Base-by-base conservation (phyloP, 805 yeast species). In the Suhomyces xylopsoci region DNA sequence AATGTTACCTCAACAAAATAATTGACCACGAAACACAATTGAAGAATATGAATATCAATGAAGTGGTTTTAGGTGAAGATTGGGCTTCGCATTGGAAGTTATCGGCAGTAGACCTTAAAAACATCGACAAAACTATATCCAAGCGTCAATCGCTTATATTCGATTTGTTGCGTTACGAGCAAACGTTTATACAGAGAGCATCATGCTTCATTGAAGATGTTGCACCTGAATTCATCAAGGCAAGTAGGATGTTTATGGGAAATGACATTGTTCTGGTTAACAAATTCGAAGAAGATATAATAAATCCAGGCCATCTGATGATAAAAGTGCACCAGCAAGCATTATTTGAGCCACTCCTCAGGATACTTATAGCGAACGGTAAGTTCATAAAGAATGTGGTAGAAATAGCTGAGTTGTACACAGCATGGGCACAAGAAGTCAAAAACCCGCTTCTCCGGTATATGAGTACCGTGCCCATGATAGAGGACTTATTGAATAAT, bases 111-210 rank as follows among this genome's bases (percentile, higher is more conserved):
- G 86, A 83, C 47, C 62, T 84, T 25, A 65, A 74, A 19, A 78
- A 73, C n/a, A 69, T 81, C 7, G 83, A 78, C 49, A 77, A 78
- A 9, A 65, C 68, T 9, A 81, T 82, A 51, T 74, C 83, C n/a
- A 82, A 82, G 60, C 76, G 83, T 36, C 96, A 90, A 64, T 85
- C 89, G 51, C 83, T 85, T 52, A 79, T 88, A 3, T 90, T 87
- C 67, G 96, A 90, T 63, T 70, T 89, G 47, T 81, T 90, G 26
- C 76, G 83, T 51, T 80, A 83, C 46, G 96, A 89, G 58, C 89
- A 86, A 59, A 78, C 82, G 15, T 87, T 86, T 49, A 78, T 88
- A 22, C 83, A 81, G 47, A 79, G 89, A 61, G 85, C 91, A 2
- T 77, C 78, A 55, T 81, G 86, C 3, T 85, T 88, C 50, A 73